These are phyloP conservation scores for Sporisorium reilianum DNA, from an alignment of 1,284 basidiomycete species.

Conservation along the genomic window DNA sequence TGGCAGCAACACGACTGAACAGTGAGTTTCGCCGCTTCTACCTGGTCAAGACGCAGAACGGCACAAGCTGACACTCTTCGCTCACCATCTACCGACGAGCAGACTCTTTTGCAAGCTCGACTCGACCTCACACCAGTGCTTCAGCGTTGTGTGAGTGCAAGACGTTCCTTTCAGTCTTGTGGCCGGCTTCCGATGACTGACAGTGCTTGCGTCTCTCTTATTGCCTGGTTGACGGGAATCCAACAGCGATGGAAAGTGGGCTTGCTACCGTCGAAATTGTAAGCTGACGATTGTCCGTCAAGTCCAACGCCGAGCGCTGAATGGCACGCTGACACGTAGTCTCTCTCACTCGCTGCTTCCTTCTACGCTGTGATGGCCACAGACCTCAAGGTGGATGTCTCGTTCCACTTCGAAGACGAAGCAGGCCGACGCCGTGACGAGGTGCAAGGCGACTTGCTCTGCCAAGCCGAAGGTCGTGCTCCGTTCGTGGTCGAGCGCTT, in stretches of 20 bases:
- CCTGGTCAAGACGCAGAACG: neutral
- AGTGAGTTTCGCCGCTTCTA: slow-evolving; percentile 1
- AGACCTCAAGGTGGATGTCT: slow-evolving; percentile 46
- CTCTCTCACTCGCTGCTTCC: neutral
- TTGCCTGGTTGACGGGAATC: neutral
- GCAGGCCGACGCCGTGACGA: slow-evolving; percentile 17
- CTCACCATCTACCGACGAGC: neutral
- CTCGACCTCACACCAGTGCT: slow-evolving; percentile 47
- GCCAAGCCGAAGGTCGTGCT: neutral
- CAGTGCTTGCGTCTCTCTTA: neutral
- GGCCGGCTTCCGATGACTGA: neutral
- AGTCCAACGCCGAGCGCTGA: neutral
- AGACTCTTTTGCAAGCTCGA: slow-evolving; percentile 39
- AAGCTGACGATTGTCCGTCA: neutral
- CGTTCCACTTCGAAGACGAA: slow-evolving; percentile 28
- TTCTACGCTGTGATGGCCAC: no score
- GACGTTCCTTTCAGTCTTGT: neutral
- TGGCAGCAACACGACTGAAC: neutral
- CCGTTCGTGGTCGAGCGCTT: slow-evolving; percentile 24
- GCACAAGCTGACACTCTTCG: neutral
- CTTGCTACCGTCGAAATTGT: slow-evolving; percentile 52
- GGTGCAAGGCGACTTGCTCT: slow-evolving; percentile 15
- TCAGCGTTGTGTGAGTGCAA: slow-evolving; percentile 32
- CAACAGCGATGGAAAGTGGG: slow-evolving; percentile 46
- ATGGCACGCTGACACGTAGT: neutral